Base-by-base conservation (phyloP, 2,329 filamentous ascomycete genomes). In the Aspergillus unguis region DNA sequence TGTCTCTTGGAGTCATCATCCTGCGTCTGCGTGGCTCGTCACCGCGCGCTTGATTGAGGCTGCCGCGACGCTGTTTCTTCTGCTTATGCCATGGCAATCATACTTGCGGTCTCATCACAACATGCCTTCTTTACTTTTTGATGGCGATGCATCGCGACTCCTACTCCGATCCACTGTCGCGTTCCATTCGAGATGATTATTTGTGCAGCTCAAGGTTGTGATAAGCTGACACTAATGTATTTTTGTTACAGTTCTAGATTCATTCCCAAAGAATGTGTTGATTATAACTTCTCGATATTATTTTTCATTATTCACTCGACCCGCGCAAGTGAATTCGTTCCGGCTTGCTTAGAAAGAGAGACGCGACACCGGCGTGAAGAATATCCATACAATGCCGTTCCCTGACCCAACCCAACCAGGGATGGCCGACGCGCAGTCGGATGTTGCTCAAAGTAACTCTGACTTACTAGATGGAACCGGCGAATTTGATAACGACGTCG, bases 381-480 rank as follows among this genome's bases (percentile, higher is more conserved):
- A 50, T 43, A 28, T 53, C 35, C 35, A 33, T 17, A 65, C 35
- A 56, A 73, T 73, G 71, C 65, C 70, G 40, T 72, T 67, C 6
- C 69, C 71, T 26, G 65, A 70, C 48, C 41, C 63, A 44, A 60
- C 65, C 35, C 65, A 64, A 26, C 47, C 56, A 31, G 65, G 64
- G 37, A 52, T 63, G 8, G 50, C 50, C 29, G 63, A 68, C 25
- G 55, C 62, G 40, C 64, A 61, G 23, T 46, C 58, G 40, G 63
- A 60, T 44, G 37, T 56, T 23, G 48, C 45, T 42, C 62, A 65
- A 28, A 66, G 65, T 50, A 62, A 58, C 49, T 65, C 62, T 37
- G 58, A 61, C 53, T 54, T 61, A 45, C 54, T 58, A 27, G 58
- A 63, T 29, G 50, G 54, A n/a, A 56, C 56, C 32, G 54, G 37